Percentiles rank a stretch among this genome's conserved stretches.
Evolutionary conservation across 108 stramenopile genomes (phyloP).

Genomic region (Pseudonitzschia delicatissima): DNA sequence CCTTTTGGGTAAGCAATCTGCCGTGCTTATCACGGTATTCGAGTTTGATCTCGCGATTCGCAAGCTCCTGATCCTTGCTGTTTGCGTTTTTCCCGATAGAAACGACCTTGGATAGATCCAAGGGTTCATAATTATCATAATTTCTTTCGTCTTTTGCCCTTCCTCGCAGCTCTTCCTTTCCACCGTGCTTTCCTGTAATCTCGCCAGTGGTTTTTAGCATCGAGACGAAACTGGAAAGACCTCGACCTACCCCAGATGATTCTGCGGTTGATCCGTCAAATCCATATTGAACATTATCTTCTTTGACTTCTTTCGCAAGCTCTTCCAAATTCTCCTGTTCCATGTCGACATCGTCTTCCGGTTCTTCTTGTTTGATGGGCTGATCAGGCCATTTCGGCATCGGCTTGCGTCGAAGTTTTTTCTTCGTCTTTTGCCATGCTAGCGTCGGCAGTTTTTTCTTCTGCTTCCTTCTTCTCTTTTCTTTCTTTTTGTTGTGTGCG

Average conservation of each 20-base stretch:
- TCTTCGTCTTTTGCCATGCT: neutral
- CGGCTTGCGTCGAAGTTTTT: neutral
- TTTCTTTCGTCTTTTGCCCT: conserved; percentile 87
- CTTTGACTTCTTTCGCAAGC: conserved; percentile 63
- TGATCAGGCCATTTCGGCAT: conserved; percentile 1
- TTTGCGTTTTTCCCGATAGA: conserved; percentile 64
- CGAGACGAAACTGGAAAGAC: conserved; percentile 70
- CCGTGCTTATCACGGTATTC: conserved; percentile 97
- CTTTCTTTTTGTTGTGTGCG: conserved; percentile 66
- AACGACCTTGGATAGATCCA: conserved; percentile 78
- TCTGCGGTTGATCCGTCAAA: conserved; percentile 54
- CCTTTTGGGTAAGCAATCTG: conserved; percentile 88
- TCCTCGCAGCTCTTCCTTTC: conserved; percentile 79
- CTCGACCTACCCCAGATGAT: conserved; percentile 68
- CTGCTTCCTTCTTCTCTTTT: conserved; percentile 15
- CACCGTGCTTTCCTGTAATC: conserved; percentile 54
- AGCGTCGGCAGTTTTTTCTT: conserved; percentile 3
- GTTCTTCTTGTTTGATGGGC: conserved; percentile 3
- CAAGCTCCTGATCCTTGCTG: conserved; percentile 76
- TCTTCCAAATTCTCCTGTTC: conserved; percentile 68
- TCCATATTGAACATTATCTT: conserved; percentile 41
- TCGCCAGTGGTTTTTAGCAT: conserved; percentile 85
- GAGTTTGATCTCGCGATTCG: conserved; percentile 87
- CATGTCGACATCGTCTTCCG: conserved; percentile 29
- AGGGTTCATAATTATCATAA: conserved; percentile 81